These are phyloP conservation scores for Pseudomonodictys pantanalensis DNA, from an alignment of 495 filamentous ascomycete genomes.

Conservation along the genomic window DNA sequence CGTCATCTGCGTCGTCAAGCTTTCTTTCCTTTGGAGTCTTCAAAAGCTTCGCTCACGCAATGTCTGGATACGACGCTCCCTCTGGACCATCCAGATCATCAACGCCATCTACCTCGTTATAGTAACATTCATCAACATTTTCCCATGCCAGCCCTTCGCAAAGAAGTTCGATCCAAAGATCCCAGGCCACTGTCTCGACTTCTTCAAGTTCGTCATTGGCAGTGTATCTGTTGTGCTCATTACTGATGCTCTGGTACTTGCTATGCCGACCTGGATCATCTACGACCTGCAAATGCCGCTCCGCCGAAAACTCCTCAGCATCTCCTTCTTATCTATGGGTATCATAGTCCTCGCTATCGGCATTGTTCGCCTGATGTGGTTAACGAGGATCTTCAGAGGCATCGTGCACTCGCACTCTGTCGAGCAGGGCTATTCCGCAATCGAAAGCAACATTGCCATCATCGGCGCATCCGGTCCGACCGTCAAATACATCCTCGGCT, in stretches of 20 bases:
- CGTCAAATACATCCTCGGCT: conserved; percentile 5
- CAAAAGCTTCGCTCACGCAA: conserved; percentile 12
- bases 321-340: conserved; percentile 16
- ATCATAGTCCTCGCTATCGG: conserved; percentile 18
- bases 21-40: conserved; percentile 12
- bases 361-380: conserved; percentile 2
- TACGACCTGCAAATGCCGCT: conserved; percentile 19
- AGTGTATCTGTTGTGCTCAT: conserved; percentile 9
- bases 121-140: neutral
- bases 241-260: conserved; percentile 9
- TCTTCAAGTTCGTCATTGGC: neutral
- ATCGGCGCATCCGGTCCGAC: conserved; percentile 18
- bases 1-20: conserved; percentile 11
- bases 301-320: conserved; percentile 1
- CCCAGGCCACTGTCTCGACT: conserved; percentile 2
- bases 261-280: conserved; percentile 18
- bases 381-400: neutral
- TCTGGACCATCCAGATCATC: conserved; percentile 11
- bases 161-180: conserved; percentile 1
- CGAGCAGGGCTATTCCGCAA: conserved; percentile 2
- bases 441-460: conserved; percentile 13
- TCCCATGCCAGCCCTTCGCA: conserved; percentile 3
- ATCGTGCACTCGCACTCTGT: neutral
- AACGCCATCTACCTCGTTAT: conserved; percentile 3
- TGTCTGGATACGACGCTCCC: conserved; percentile 3